phyloP scores from a whole-genome alignment of 345 rosid genomes.

The Sonneratia alba region DNA sequence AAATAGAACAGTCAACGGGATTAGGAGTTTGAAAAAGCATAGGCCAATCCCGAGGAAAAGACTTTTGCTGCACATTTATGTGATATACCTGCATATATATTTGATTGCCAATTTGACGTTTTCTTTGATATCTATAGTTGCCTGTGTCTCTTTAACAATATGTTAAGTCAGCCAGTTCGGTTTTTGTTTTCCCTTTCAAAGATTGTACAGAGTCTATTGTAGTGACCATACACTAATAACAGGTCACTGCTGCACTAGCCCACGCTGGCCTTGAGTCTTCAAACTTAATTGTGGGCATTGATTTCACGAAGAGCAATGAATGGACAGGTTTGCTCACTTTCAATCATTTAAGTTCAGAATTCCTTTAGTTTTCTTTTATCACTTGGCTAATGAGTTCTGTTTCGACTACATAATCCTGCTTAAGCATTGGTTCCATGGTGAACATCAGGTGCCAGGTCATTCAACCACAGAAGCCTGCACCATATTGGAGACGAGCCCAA shows the following conservation, averaged over 20 bases:
- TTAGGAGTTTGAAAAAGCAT: not conserved
- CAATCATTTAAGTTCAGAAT: not conserved
- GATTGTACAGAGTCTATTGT: not conserved
- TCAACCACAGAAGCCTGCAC: conserved; percentile 53
- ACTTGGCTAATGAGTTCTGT: not conserved
- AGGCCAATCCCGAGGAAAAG: not conserved
- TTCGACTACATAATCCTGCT: not conserved
- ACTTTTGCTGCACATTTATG: not conserved
- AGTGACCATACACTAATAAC: not conserved
- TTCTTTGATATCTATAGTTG: not conserved
- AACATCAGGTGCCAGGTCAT: conserved; percentile 39
- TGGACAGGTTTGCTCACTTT: conserved; percentile 58
- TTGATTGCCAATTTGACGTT: not conserved
- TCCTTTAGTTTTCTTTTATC: not conserved
- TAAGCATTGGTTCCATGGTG: not conserved
- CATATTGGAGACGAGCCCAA: conserved; percentile 37
- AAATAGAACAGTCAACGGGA: not conserved
- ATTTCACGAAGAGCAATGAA: conserved; percentile 86
- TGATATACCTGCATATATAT: too few species aligned
- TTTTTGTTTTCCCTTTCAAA: not conserved
- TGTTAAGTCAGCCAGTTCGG: not conserved
- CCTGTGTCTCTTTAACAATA: not conserved
- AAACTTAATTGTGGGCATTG: conserved; percentile 69
- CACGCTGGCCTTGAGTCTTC: conserved; percentile 81
- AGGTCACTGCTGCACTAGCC: conserved; percentile 18